Base-by-base conservation (phyloP, 768 basidiomycete genomes). In the Chlorophyllum brunneum region DNA sequence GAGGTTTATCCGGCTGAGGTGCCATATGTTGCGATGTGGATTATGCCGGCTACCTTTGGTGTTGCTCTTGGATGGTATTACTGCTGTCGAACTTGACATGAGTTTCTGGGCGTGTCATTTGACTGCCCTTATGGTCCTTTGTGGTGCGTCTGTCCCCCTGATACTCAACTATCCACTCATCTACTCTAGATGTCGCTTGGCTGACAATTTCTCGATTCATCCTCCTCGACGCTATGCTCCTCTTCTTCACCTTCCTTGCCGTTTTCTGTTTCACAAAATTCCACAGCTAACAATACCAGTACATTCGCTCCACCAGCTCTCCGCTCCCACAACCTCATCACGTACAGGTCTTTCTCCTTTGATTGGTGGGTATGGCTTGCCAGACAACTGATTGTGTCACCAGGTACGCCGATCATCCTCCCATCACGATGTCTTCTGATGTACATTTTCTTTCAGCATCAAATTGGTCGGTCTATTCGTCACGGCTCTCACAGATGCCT, bases 361-460 rank as follows among this genome's bases (percentile, higher is more conserved):
- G 97, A 98, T 64, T 99, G 97, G 97, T 98, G 95, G 95, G 61
- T 88, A 55, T 99, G 94, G 94, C 76, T 99, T 7, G 68, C 81
- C n/a, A 67, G 95, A 58, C 92, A 1, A 95, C 98, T 58, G 97
- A 95, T 48, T 88, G 86, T 61, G 95, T 97, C n/a, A 88, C 88
- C 29, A 92, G 91, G 92, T 89, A 58, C 51, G 69, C 58, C 10
- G 11, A 22, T 15, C 46, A 57, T 20, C 18, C 20, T 5, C 34
- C 23, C 10, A 16, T 48, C 22, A 2, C 26, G 13, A 37, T 9
- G 23, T 18, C 15, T 50, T 15, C 27, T 27, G 49, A 27, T 57
- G 40, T 42, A 33, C 34, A 2, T 52, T 2, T 26, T 31, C 7
- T 40, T 15, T 3, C 62, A 97, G 95, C 59, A 87, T 99, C 56